Conservation (phyloP, 2,329 filamentous ascomycete species). For the Helotiales sp. region DNA sequence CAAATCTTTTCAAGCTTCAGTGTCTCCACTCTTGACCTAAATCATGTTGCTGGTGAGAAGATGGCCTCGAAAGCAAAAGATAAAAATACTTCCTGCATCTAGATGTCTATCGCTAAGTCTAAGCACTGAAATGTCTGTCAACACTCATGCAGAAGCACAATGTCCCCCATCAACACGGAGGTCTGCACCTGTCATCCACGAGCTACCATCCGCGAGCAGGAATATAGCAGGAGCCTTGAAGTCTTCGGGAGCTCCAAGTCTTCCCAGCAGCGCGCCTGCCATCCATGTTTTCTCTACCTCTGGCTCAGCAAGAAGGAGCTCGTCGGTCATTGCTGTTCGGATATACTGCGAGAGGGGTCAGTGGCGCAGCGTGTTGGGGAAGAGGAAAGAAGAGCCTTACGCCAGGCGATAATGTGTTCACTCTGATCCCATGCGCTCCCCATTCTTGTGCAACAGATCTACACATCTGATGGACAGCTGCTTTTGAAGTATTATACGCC, state of each 20-base stretch:
- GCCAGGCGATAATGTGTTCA: slow-evolving; percentile 65
- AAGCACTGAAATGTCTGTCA: too few species aligned
- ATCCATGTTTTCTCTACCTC: slow-evolving; percentile 61
- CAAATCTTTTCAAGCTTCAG: too few species aligned
- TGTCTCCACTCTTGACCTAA: background rate
- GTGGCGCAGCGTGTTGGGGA: background rate
- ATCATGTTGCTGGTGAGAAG: too few species aligned
- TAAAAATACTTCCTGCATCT: background rate
- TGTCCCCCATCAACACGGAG: slow-evolving; percentile 53
- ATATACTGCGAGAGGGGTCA: slow-evolving; percentile 40
- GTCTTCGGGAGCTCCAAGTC: slow-evolving; percentile 64
- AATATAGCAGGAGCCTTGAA: slow-evolving; percentile 69
- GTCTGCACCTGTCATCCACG: slow-evolving; percentile 45
- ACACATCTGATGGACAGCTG: slow-evolving; percentile 58
- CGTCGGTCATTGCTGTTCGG: slow-evolving; percentile 48
- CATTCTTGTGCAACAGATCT: slow-evolving; percentile 61
- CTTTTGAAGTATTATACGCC: slow-evolving; percentile 64
- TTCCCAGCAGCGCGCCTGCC: slow-evolving; percentile 77
- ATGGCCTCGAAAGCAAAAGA: too few species aligned
- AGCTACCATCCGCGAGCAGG: slow-evolving; percentile 47
- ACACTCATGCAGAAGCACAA: slow-evolving; percentile 9
- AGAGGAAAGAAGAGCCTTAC: background rate
- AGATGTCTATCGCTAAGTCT: background rate
- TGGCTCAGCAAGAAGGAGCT: slow-evolving; percentile 40
- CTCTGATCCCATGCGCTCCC: slow-evolving; percentile 61